These are phyloP conservation scores for Barbarea vulgaris DNA, from an alignment of 345 rosid species.

Conservation along the genomic window DNA sequence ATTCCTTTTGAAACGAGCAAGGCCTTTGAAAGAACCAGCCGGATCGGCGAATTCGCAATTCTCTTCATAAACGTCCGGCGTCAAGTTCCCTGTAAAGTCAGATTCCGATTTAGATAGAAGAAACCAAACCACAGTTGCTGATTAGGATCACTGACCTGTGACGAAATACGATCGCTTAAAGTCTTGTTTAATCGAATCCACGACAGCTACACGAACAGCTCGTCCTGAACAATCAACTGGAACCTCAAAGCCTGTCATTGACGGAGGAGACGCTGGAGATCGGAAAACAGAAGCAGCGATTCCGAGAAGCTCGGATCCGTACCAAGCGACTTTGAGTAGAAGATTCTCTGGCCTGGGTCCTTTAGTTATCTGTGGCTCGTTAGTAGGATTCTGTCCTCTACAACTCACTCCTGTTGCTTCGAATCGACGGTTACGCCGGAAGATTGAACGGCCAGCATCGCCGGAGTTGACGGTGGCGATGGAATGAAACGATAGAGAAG, in stretches of 20 bases:
- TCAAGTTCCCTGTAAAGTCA: conserved; percentile 60
- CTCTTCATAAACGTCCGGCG: conserved; percentile 78
- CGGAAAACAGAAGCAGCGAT: conserved; percentile 82
- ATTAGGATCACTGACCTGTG: conserved; percentile 50
- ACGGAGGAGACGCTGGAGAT: conserved; percentile 33
- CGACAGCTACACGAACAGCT: conserved; percentile 60
- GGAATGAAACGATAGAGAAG: conserved; percentile 42
- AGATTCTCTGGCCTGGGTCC: conserved; percentile 65
- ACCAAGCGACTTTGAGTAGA: conserved; percentile 86
- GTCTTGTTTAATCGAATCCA: conserved; percentile 70
- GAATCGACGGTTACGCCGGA: conserved; percentile 12
- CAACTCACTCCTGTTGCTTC: conserved; percentile 16
- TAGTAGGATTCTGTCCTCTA: conserved; percentile 45
- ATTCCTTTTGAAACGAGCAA: conserved; percentile 83
- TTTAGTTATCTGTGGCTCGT: conserved; percentile 37
- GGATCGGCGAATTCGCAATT: conserved; percentile 96
- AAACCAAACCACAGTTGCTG: neutral
- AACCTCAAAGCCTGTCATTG: conserved; percentile 10
- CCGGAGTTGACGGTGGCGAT: conserved; percentile 35
- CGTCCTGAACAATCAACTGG: conserved; percentile 55
- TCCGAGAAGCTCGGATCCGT: conserved; percentile 90
- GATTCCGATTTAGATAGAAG: conserved; percentile 1
- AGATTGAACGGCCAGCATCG: neutral
- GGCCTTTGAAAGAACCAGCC: conserved; percentile 94
- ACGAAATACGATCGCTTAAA: conserved; percentile 83